These are phyloP conservation scores for Gleditsia sinensis DNA, from an alignment of 306 rosid species.

Conservation along the genomic window DNA sequence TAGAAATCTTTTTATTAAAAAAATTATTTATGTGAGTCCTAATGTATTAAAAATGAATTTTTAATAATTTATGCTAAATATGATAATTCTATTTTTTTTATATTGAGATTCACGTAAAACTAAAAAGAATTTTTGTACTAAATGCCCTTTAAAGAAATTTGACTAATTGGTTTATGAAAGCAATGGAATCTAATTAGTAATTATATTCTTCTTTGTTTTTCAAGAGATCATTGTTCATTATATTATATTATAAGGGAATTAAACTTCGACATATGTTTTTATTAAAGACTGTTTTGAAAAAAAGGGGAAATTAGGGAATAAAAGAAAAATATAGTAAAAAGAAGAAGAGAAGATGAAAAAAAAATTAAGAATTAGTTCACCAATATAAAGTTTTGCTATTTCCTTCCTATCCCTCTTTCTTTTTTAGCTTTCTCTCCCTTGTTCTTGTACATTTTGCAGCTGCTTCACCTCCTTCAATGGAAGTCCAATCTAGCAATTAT, in stretches of 20 bases:
- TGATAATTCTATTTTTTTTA: too few species aligned
- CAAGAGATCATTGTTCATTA: neutral
- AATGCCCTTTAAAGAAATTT: too few species aligned
- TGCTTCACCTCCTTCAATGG: slow-evolving; percentile 13
- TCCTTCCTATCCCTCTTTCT: neutral
- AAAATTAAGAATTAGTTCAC: neutral
- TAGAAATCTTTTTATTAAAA: too few species aligned
- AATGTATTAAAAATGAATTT: too few species aligned
- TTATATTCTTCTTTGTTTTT: neutral
- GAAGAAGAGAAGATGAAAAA: neutral
- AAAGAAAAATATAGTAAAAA: neutral
- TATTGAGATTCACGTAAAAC: too few species aligned
- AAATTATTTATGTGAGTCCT: too few species aligned
- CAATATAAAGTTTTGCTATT: slow-evolving; percentile 32
- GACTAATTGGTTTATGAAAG: too few species aligned
- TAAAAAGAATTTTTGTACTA: too few species aligned
- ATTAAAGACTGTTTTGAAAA: neutral
- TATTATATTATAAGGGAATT: too few species aligned
- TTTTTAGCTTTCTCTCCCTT: neutral
- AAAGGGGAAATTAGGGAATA: neutral
- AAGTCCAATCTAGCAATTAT: neutral
- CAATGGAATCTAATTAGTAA: too few species aligned
- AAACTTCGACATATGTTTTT: too few species aligned
- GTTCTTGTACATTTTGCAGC: slow-evolving; percentile 33
- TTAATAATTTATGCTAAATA: too few species aligned